These are phyloP conservation scores for Silene vulgaris DNA, from an alignment of 179 eudicot genomes.

Conservation along the genomic window DNA sequence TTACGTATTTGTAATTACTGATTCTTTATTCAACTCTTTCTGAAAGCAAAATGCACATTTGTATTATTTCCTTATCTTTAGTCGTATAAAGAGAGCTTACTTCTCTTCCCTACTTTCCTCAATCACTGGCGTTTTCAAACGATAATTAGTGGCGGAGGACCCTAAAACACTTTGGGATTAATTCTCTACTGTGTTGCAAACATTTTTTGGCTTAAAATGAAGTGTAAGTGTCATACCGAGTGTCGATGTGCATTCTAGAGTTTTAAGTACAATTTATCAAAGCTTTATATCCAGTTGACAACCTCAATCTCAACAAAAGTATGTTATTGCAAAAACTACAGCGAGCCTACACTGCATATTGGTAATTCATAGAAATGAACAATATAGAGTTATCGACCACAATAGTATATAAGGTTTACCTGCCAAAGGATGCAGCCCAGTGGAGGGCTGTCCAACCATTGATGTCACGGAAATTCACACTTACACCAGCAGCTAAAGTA, in stretches of 20 bases:
- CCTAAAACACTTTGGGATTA: not conserved
- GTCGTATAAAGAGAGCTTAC: not conserved
- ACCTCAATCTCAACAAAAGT: not conserved
- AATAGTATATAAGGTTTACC: conserved; percentile 34
- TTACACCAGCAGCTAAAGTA: conserved; percentile 52
- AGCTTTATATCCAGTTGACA: not conserved
- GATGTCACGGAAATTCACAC: conserved; percentile 61
- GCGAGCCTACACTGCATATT: not conserved
- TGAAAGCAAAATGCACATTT: not conserved
- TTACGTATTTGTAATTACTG: not conserved
- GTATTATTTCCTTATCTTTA: not conserved
- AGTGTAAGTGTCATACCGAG: not conserved
- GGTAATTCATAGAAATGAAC: not conserved
- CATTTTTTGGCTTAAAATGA: not conserved
- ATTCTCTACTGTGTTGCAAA: not conserved
- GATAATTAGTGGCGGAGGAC: not conserved
- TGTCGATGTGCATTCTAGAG: not conserved
- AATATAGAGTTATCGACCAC: not conserved
- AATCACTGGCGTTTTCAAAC: not conserved
- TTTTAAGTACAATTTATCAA: not conserved
- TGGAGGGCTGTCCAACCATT: conserved; percentile 81
- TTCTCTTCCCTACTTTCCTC: not conserved
- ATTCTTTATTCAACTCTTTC: not conserved
- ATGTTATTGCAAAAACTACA: not conserved
- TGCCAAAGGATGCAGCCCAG: conserved; percentile 77